A percentile compares a stretch with the other conserved stretches of the same genome.
phyloP scores from a whole-genome alignment of 148 eudicot genomes.

The Vaccinium myrtillus region DNA sequence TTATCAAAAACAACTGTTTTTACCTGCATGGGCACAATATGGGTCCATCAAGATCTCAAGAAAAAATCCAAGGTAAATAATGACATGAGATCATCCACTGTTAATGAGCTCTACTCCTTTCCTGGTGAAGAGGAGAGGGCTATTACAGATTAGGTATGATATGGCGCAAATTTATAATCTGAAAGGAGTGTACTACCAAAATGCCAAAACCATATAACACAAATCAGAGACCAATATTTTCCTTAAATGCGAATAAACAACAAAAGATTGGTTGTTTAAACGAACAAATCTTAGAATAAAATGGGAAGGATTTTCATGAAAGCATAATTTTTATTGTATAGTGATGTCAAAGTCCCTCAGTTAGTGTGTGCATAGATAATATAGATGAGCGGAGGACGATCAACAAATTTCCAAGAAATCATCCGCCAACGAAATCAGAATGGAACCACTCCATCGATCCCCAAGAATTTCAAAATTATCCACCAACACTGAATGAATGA shows the following conservation, averaged over 20 bases:
- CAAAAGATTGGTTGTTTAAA: neutral
- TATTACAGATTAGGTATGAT: neutral
- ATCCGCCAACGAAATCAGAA: constrained; percentile 2
- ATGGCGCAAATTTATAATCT: neutral
- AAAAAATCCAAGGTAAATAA: neutral
- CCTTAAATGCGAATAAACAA: neutral
- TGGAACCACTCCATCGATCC: neutral
- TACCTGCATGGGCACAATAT: constrained; percentile 50
- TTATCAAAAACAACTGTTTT: constrained; percentile 86
- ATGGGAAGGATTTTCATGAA: neutral
- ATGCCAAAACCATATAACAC: neutral
- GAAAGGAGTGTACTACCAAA: neutral
- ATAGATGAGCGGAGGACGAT: neutral
- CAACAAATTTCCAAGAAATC: neutral
- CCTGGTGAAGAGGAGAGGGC: neutral
- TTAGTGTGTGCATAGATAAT: neutral
- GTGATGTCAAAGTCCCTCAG: neutral
- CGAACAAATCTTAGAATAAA: neutral
- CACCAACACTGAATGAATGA: neutral
- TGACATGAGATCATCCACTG: constrained; percentile 4
- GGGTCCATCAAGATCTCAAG: neutral
- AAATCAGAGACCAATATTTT: neutral
- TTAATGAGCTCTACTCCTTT: neutral
- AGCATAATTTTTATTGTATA: neutral
- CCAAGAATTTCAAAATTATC: neutral